A percentile compares a stretch with the other conserved stretches of the same genome.
Evolutionary conservation across 805 yeast genomes (phyloP).

Genomic region (Millerozyma acaciae): DNA sequence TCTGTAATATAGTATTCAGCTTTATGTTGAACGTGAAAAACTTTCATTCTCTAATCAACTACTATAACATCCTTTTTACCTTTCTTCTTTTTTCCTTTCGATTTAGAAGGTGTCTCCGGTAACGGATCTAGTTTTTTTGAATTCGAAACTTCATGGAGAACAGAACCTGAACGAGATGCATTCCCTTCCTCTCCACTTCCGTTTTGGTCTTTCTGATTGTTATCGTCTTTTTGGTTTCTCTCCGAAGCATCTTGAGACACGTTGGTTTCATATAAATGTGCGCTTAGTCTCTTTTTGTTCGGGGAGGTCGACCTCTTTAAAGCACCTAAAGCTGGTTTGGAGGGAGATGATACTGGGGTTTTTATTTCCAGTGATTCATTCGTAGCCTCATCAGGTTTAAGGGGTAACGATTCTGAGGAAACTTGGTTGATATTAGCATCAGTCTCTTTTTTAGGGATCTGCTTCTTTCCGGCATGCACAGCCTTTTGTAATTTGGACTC

Average conservation of each 20-base stretch:
- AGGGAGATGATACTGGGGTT: too few relatives aligned
- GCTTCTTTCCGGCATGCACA: constrained; percentile 8
- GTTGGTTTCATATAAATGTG: constrained; percentile 9
- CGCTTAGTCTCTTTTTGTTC: constrained; percentile 30
- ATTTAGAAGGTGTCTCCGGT: neutral
- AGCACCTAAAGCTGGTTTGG: constrained; percentile 9
- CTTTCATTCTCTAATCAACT: constrained; percentile 9
- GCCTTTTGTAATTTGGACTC: constrained; percentile 26
- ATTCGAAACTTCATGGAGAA: too few relatives aligned
- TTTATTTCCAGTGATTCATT: too few relatives aligned
- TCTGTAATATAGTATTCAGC: too few relatives aligned
- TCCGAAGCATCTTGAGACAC: too few relatives aligned
- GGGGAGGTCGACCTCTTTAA: constrained; percentile 39
- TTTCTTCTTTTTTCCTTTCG: constrained; percentile 1
- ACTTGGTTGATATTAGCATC: too few relatives aligned
- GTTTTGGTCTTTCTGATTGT: neutral
- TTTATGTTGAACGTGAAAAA: too few relatives aligned
- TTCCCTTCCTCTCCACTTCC: too few relatives aligned
- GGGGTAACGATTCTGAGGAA: too few relatives aligned
- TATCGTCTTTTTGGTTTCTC: neutral
- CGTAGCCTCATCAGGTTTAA: too few relatives aligned
- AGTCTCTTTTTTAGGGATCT: neutral
- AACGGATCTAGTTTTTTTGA: too few relatives aligned
- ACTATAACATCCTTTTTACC: constrained; percentile 4
- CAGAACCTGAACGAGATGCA: too few relatives aligned